These are phyloP conservation scores for Nitzschia sp. DNA, from an alignment of 108 stramenopile genomes.

Conservation along the genomic window DNA sequence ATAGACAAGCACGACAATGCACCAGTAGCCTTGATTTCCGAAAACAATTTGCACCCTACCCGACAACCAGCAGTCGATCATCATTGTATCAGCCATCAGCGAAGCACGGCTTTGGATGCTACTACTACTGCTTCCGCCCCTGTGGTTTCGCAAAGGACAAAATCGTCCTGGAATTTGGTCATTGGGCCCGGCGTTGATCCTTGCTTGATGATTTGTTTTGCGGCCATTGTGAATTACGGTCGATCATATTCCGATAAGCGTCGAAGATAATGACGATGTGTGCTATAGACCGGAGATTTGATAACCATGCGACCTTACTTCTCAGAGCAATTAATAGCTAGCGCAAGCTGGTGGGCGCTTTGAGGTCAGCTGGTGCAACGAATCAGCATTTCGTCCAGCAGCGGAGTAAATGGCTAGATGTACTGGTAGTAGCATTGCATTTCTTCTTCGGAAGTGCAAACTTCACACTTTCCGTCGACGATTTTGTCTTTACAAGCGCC, in stretches of 20 bases:
- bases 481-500: neutral
- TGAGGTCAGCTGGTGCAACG: too few species aligned
- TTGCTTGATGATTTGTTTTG: conserved; percentile 10
- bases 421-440: conserved; percentile 38
- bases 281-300: too few species aligned
- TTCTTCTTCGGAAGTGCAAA: conserved; percentile 7
- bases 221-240: conserved; percentile 2
- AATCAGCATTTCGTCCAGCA: neutral
- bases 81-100: neutral
- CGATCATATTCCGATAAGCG: too few species aligned
- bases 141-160: too few species aligned
- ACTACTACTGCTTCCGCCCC: neutral
- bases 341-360: too few species aligned
- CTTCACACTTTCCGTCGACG: conserved; percentile 2
- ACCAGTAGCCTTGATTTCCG: neutral
- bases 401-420: conserved; percentile 5
- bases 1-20: neutral
- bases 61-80: neutral
- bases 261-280: too few species aligned
- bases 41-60: too few species aligned
- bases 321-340: too few species aligned
- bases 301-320: too few species aligned
- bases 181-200: conserved; percentile 10
- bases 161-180: neutral
- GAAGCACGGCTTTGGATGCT: neutral